Base-by-base conservation (phyloP, 192 early-diverging fungal genomes). In the Coemansia sp. region DNA sequence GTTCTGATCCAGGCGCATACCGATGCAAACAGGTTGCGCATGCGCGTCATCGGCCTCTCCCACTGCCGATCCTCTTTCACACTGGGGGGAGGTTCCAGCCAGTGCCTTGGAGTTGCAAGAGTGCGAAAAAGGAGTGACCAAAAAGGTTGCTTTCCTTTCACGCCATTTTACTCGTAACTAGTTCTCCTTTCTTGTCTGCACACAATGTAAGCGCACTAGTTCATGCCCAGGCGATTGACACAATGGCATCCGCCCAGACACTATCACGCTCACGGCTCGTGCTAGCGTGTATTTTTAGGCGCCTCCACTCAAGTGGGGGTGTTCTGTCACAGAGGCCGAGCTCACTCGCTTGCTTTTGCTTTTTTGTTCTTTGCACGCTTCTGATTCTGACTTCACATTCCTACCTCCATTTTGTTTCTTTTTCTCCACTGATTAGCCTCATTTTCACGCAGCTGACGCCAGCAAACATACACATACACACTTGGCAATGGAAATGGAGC, bases 401-500 rank as follows among this genome's bases (percentile, higher is more conserved):
- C 1, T 11, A 23, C 12, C 12, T 52, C 10, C 50, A 12, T 52
- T 26, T 28, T 52, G 23, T 10, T 12, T 10, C 47, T 14, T 31
- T 23, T 16, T 39, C 16, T 21, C 13, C 14, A 47, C 41, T 14
- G 37, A 62, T 38, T 42, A 34, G 37, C 12, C 42, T 38, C 26
- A 16, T 43, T 61, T 61, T 18, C 61, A 48, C 61, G 18, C 43
- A 52, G 43, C 50, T 28, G 50, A 28, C 50, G 21, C 10, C 50
- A 52, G 50, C 50, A 52, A 52, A 52, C 25, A 26, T 23, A 45
- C 28, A 61, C 18, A 61, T 21, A 61, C 39, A 43, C 13, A 61
- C 25, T 61, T 21, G 31, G 34, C 57, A 60, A 48, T 36, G 31
- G 26, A 39, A 56, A 75, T 72, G 69, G 73, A 69, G 38, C 59